phyloP scores from a whole-genome alignment of 441 rosid genomes.

The Eruca vesicaria region DNA sequence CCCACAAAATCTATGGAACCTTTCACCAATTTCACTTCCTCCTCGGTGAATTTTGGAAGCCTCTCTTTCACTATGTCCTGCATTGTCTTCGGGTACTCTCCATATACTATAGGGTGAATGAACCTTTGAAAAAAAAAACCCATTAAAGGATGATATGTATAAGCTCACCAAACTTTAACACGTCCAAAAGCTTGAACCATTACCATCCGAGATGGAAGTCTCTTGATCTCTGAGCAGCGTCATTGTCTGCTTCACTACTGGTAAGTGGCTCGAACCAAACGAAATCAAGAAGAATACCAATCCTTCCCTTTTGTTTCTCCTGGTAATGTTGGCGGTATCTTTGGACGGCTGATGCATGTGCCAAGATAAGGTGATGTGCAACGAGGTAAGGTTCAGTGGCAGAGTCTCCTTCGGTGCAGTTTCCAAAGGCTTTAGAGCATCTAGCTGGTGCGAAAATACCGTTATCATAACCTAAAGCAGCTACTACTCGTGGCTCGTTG shows the following conservation, averaged over 20 bases:
- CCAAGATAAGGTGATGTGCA: conserved; percentile 72
- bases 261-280: conserved; percentile 98
- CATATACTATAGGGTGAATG: conserved; percentile 85
- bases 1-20: conserved; percentile 92
- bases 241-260: conserved; percentile 70
- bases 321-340: conserved; percentile 79
- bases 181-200: background rate
- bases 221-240: conserved; percentile 92
- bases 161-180: background rate
- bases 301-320: conserved; percentile 83
- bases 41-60: conserved; percentile 73
- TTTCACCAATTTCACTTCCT: conserved; percentile 77
- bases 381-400: conserved; percentile 86
- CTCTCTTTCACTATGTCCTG: conserved; percentile 66
- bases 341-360: conserved; percentile 81
- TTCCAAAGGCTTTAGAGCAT: conserved; percentile 81
- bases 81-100: conserved; percentile 87
- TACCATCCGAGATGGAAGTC: conserved; percentile 98
- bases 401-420: conserved; percentile 77
- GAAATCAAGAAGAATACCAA: conserved; percentile 83
- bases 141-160: background rate
- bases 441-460: conserved; percentile 85
- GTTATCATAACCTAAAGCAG: conserved; percentile 84
- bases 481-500: conserved; percentile 91
- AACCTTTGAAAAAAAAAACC: conserved; percentile 48